Percentiles rank a stretch among this genome's conserved stretches.
phyloP scores from a whole-genome alignment of 352 stramenopile species.

The Phytophthora idaei region DNA sequence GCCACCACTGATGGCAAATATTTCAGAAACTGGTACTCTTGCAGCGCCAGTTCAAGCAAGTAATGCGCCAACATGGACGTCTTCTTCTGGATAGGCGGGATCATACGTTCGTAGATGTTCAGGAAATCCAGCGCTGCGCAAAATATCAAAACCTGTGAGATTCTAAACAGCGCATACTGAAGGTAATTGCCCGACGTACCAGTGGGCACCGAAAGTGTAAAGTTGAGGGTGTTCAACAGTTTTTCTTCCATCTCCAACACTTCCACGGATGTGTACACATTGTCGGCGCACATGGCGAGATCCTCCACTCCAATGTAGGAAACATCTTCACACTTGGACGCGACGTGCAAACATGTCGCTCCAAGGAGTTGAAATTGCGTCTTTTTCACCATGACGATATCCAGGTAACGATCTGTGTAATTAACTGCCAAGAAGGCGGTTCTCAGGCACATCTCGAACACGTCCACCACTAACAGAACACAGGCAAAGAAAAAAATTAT shows the following conservation, averaged over 20 bases:
- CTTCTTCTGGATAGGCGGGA: conserved; percentile 83
- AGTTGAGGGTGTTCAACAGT: conserved; percentile 92
- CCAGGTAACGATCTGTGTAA: conserved; percentile 89
- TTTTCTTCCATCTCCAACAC: conserved; percentile 93
- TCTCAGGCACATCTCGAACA: conserved; percentile 92
- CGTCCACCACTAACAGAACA: conserved; percentile 77
- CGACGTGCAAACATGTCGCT: conserved; percentile 90
- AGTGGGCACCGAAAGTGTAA: conserved; percentile 89
- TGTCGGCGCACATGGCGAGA: conserved; percentile 91
- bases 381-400: conserved; percentile 90
- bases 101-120: conserved; percentile 91
- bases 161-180: background rate
- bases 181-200: conserved; percentile 40
- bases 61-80: conserved; percentile 91
- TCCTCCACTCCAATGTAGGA: conserved; percentile 93
- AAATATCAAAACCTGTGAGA: conserved; percentile 3
- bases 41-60: conserved; percentile 84
- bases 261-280: conserved; percentile 89
- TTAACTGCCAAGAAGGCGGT: conserved; percentile 92
- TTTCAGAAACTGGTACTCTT: conserved; percentile 90
- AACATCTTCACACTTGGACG: conserved; percentile 92
- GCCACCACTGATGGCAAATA: conserved; percentile 87
- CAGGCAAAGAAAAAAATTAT: background rate
- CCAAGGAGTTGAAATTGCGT: conserved; percentile 90
- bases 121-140: conserved; percentile 84